Conservation (phyloP, 2,329 filamentous ascomycete genomes). For the Pezicula radicicola region DNA sequence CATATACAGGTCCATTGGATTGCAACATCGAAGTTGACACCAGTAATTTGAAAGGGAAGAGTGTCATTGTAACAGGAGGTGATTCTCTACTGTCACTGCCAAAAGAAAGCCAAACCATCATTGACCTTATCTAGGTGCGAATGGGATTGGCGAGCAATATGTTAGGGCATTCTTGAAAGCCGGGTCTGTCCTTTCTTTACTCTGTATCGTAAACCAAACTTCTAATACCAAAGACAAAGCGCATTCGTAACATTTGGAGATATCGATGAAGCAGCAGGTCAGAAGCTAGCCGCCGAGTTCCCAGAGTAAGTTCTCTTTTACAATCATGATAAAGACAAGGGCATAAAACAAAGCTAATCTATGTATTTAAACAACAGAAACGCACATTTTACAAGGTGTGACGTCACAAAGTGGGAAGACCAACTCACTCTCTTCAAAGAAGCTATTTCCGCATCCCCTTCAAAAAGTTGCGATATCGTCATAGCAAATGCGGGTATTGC, state of each 20-base stretch:
- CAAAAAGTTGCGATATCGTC: slow-evolving; percentile 40
- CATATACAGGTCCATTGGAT: slow-evolving; percentile 32
- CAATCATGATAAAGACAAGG: not conserved
- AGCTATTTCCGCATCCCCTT: slow-evolving; percentile 32
- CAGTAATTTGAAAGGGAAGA: slow-evolving; percentile 38
- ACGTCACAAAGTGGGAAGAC: slow-evolving; percentile 40
- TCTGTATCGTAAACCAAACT: slow-evolving; percentile 7
- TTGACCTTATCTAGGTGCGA: slow-evolving; percentile 12
- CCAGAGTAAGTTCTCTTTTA: not conserved
- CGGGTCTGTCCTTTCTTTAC: not conserved
- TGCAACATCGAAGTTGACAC: slow-evolving; percentile 32
- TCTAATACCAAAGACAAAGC: slow-evolving; percentile 23
- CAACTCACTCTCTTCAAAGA: slow-evolving; percentile 38
- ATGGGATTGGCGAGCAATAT: slow-evolving; percentile 35
- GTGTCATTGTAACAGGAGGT: slow-evolving; percentile 46
- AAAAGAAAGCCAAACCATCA: too few relatives aligned
- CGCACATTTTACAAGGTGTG: slow-evolving; percentile 35
- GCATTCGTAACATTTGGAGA: slow-evolving; percentile 40
- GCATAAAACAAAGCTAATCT: not conserved
- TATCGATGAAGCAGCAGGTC: slow-evolving; percentile 30
- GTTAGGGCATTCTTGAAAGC: slow-evolving; percentile 28
- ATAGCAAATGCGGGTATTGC: slow-evolving; percentile 45
- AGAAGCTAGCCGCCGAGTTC: not conserved
- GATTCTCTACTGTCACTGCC: slow-evolving; percentile 14
- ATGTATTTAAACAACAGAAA: slow-evolving; percentile 8